phyloP scores from a whole-genome alignment of 495 filamentous ascomycete genomes.

The Apodospora peruviana region DNA sequence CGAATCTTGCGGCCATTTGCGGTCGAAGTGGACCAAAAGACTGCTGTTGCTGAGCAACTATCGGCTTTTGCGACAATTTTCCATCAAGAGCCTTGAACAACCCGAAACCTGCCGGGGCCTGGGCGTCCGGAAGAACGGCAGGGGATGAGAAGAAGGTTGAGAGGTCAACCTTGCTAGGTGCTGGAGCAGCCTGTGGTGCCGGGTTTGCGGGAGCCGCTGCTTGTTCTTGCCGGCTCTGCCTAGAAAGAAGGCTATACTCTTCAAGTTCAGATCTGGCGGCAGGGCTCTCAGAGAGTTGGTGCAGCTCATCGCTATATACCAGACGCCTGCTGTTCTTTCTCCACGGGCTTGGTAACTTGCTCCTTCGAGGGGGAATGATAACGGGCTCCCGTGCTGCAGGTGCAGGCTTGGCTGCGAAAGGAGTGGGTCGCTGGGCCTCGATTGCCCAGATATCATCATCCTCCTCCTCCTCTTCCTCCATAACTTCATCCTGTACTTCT shows the following conservation, averaged over 20 bases:
- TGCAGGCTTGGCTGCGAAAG: constrained; percentile 17
- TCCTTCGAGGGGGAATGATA: constrained; percentile 25
- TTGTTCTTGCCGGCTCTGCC: constrained; percentile 3
- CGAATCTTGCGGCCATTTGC: not conserved
- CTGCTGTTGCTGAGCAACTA: not conserved
- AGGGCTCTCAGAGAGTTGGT: constrained; percentile 5
- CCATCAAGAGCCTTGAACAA: constrained; percentile 4
- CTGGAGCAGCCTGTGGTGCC: not conserved
- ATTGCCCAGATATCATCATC: constrained; percentile 43
- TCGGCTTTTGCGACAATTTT: not conserved
- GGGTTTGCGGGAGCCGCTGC: not conserved
- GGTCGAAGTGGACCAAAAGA: not conserved
- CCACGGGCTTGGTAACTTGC: constrained; percentile 41
- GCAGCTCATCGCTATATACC: constrained; percentile 26
- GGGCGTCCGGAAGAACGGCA: constrained; percentile 28
- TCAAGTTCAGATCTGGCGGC: constrained; percentile 5
- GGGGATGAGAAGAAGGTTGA: constrained; percentile 45
- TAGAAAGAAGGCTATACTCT: constrained; percentile 32
- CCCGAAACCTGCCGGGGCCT: not conserved
- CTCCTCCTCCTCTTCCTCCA: constrained; percentile 23
- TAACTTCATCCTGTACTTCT: not conserved
- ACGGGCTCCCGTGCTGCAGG: constrained; percentile 10
- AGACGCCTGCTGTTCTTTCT: constrained; percentile 28
- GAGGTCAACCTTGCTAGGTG: constrained; percentile 31
- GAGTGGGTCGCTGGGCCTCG: constrained; percentile 36